Evolutionary conservation across 2,329 filamentous ascomycete species (phyloP), one percentile per base, ranked within the genome.

Genomic region (Colletotrichum siamense): DNA sequence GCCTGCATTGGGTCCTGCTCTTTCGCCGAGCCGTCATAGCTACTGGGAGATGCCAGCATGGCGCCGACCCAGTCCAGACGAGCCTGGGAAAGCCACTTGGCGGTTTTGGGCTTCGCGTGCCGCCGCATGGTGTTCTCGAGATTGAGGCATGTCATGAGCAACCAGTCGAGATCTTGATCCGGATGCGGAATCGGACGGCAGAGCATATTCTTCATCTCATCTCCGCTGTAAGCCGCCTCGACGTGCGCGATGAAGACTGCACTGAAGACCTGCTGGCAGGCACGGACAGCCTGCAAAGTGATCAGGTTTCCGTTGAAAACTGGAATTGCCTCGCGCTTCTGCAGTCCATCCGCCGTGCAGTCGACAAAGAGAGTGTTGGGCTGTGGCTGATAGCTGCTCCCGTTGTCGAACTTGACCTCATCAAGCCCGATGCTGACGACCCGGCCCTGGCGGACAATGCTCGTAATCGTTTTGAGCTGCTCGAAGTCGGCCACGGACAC

Each of bases 21-120:
- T 44, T 10, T 44, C 5, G 5, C 18, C 8, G 39, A 44, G 39
- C 1, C 9, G 1, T 2, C 18, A 2, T 44, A 1, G 18, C 1
- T 44, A 44, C 5, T 44, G 5, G 9, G 2, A 44, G 39, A 6
- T 6, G 39, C 39, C 5, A 44, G 9, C 18, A 44, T 44, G 18
- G 39, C 39, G 1, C 39, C 18, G 18, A 44, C 39, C 39, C 18
- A 44, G 8, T 44, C 39, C 5, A 44, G 39, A 44, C 39, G 39
- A 18, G 39, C 39, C 39, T 44, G 39, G 39, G 18, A 44, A 44
- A 44, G 39, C 39, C 18, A 44, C 18, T 44, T 44, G 0, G 5
- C 5, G 39, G 39, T 44, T 44, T 44, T 1, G 39, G 18, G 18
- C 39, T 44, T 2, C 39, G 39, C 16, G 9, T 44, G 18, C 39